Evolutionary conservation across 2,329 filamentous ascomycete species (phyloP).

Genomic region (Falciphora oryzae): DNA sequence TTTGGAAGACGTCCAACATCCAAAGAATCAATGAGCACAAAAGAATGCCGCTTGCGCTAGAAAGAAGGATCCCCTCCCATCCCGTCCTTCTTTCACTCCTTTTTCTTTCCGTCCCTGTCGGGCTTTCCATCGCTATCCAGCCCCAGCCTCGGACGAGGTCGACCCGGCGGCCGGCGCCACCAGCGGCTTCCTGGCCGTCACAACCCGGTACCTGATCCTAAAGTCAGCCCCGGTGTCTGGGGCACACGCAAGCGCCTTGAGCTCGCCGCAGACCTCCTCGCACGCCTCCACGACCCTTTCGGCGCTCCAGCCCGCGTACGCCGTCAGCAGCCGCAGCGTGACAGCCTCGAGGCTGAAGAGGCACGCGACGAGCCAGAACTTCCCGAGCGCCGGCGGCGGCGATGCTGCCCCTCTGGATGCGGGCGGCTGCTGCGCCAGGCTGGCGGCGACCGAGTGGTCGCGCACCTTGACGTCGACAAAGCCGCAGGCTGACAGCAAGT

Average conservation of each 20-base stretch:
- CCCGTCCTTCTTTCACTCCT: too few species aligned
- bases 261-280: constrained; percentile 40
- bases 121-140: too few species aligned
- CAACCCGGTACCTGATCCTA: constrained; percentile 40
- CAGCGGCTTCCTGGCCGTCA: constrained; percentile 45
- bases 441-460: constrained; percentile 40
- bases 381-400: constrained; percentile 27
- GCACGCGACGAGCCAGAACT: constrained; percentile 38
- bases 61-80: too few species aligned
- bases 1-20: too few species aligned
- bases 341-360: constrained; percentile 36
- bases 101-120: too few species aligned
- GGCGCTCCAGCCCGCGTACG: constrained; percentile 46
- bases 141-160: too few species aligned
- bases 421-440: constrained; percentile 29
- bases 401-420: too few species aligned
- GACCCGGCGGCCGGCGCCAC: constrained; percentile 8
- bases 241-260: constrained; percentile 43
- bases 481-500: constrained; percentile 33
- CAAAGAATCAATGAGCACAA: too few species aligned
- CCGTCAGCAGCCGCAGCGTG: constrained; percentile 45
- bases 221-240: constrained; percentile 36
- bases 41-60: too few species aligned
- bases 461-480: constrained; percentile 38
- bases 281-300: constrained; percentile 42